These are phyloP conservation scores for Neurospora sp. DNA, from an alignment of 495 filamentous ascomycete genomes.

Conservation along the genomic window DNA sequence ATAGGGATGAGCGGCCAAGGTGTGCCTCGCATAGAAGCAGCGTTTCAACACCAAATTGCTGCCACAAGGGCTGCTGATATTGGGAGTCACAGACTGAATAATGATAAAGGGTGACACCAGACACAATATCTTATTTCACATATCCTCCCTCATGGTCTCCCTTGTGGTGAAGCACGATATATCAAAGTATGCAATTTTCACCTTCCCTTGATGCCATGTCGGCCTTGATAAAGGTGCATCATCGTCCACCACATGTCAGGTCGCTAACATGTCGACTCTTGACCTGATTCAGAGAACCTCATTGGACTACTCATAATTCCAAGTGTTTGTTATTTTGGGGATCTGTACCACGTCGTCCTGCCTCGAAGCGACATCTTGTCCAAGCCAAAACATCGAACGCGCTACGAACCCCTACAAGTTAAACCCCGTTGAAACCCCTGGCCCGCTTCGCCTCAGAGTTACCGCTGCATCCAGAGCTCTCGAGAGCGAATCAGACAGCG, in stretches of 20 bases:
- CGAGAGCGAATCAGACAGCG: conserved; percentile 23
- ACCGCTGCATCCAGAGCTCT: conserved; percentile 22
- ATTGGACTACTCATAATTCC: neutral
- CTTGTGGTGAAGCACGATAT: conserved; percentile 4
- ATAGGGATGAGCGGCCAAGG: neutral
- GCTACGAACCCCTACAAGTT: neutral
- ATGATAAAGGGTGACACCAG: neutral
- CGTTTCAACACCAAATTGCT: neutral
- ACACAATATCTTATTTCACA: neutral
- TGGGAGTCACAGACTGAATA: neutral
- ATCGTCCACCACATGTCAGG: neutral
- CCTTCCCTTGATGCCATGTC: neutral
- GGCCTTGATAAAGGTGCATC: neutral
- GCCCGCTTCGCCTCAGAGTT: conserved; percentile 22
- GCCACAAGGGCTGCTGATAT: neutral
- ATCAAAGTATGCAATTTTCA: neutral
- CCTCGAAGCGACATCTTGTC: conserved; percentile 8
- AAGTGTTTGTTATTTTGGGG: neutral
- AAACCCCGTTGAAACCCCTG: neutral
- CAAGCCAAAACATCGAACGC: neutral
- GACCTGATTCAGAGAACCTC: neutral
- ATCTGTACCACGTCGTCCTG: neutral
- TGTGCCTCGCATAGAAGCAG: neutral
- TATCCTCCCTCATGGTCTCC: neutral
- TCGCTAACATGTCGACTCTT: neutral